Evolutionary conservation across 805 yeast species (phyloP).

Genomic region (Starmerella floris): DNA sequence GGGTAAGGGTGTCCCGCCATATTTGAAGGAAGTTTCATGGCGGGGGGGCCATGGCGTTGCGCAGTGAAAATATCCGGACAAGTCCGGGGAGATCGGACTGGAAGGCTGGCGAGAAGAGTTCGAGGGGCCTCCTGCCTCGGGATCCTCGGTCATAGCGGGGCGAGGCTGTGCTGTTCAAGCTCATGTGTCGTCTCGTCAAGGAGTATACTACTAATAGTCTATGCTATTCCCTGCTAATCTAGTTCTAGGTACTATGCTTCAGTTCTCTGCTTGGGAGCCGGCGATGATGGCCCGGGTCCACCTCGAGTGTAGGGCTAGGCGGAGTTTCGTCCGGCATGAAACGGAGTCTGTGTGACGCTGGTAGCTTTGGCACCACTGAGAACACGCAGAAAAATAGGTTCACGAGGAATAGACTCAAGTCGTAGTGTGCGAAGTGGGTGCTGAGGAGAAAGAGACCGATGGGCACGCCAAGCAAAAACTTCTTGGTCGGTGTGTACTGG

Average conservation of each 20-base stretch:
- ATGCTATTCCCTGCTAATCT: not conserved
- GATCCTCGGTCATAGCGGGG: too few species aligned
- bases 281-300: slow-evolving; percentile 9
- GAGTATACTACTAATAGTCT: too few species aligned
- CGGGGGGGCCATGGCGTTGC: too few species aligned
- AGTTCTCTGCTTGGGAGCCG: slow-evolving; percentile 16
- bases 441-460: slow-evolving; percentile 70
- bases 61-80: too few species aligned
- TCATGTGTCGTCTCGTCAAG: too few species aligned
- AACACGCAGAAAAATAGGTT: slow-evolving; percentile 71
- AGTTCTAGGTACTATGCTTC: slow-evolving; percentile 8
- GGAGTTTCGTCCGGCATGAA: slow-evolving; percentile 20
- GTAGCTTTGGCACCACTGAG: slow-evolving; percentile 85
- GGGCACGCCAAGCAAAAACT: slow-evolving; percentile 86
- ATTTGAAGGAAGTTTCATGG: too few species aligned
- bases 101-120: too few species aligned
- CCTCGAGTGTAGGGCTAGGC: slow-evolving; percentile 8
- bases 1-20: too few species aligned
- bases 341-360: slow-evolving; percentile 33
- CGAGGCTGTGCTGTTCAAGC: too few species aligned
- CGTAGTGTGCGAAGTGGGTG: slow-evolving; percentile 83
- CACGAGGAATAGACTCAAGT: slow-evolving; percentile 59
- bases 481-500: slow-evolving; percentile 92
- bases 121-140: too few species aligned
- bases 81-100: too few species aligned